These are phyloP conservation scores for Erodium chrysanthum DNA, from an alignment of 441 rosid species.

Conservation along the genomic window DNA sequence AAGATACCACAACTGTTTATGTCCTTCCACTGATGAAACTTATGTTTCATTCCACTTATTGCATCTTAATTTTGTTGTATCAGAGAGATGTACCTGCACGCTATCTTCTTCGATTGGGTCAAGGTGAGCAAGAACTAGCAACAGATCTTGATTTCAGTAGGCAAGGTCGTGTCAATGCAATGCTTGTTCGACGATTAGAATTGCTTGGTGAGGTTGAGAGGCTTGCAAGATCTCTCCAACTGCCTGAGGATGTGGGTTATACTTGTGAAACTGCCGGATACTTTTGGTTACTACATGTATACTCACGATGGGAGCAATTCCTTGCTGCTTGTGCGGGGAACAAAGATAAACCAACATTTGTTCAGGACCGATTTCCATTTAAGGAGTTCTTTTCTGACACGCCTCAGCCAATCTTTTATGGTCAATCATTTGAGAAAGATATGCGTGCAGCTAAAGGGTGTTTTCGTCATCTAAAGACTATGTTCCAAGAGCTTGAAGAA, in stretches of 20 bases:
- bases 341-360: conserved; percentile 61
- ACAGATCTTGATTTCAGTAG: conserved; percentile 98
- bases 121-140: conserved; percentile 98
- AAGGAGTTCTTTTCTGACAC: conserved; percentile 81
- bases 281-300: conserved; percentile 96
- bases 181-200: conserved; percentile 95
- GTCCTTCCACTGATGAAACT: neutral
- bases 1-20: too few relatives aligned
- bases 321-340: conserved; percentile 80
- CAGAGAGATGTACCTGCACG: conserved; percentile 99
- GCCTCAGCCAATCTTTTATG: conserved; percentile 66
- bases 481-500: conserved; percentile 98
- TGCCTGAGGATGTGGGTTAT: conserved; percentile 98
- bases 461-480: conserved; percentile 77
- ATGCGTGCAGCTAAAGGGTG: conserved; percentile 95
- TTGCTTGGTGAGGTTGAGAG: conserved; percentile 88
- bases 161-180: conserved; percentile 97
- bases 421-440: conserved; percentile 85
- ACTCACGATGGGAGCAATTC: conserved; percentile 93
- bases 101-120: conserved; percentile 97
- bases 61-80: conserved; percentile 22
- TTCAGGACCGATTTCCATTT: conserved; percentile 81
- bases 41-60: conserved; percentile 11
- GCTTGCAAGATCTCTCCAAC: conserved; percentile 88
- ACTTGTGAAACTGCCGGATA: conserved; percentile 99